Conservation (phyloP, 2,329 filamentous ascomycete genomes). For the Aspergillus carbonarius region DNA sequence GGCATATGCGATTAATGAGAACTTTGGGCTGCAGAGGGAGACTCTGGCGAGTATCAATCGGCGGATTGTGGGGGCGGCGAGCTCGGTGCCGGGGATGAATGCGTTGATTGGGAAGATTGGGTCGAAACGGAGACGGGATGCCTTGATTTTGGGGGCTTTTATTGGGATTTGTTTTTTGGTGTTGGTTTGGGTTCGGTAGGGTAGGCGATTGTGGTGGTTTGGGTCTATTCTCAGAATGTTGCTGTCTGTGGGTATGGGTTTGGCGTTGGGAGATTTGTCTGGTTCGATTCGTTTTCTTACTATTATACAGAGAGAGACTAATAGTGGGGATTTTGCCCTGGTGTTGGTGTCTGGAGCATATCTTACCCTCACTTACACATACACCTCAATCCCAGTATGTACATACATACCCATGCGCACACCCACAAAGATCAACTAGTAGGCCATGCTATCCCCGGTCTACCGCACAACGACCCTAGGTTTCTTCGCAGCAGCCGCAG, state of each 20-base stretch:
- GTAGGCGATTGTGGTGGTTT: too few relatives aligned
- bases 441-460: background rate
- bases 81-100: slow-evolving; percentile 90
- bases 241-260: slow-evolving; percentile 3
- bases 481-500: slow-evolving; percentile 11
- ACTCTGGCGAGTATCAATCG: slow-evolving; percentile 85
- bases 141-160: slow-evolving; percentile 86
- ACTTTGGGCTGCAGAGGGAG: slow-evolving; percentile 82
- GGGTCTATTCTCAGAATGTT: slow-evolving; percentile 9
- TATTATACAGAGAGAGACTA: slow-evolving; percentile 17
- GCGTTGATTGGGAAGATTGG: slow-evolving; percentile 88
- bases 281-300: background rate
- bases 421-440: background rate
- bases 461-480: slow-evolving; percentile 21
- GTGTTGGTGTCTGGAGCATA: slow-evolving; percentile 14
- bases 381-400: slow-evolving; percentile 10
- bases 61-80: slow-evolving; percentile 83
- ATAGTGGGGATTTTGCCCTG: slow-evolving; percentile 8
- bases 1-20: slow-evolving; percentile 95
- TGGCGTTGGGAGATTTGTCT: slow-evolving; percentile 12
- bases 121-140: slow-evolving; percentile 90
- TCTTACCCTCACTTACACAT: slow-evolving; percentile 12
- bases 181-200: slow-evolving; percentile 74
- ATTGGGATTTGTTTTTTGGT: slow-evolving; percentile 89
- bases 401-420: slow-evolving; percentile 10